Evolutionary conservation across 2,329 filamentous ascomycete species (phyloP), one percentile per base, ranked within the genome.

Genomic region (Botrytis elliptica): DNA sequence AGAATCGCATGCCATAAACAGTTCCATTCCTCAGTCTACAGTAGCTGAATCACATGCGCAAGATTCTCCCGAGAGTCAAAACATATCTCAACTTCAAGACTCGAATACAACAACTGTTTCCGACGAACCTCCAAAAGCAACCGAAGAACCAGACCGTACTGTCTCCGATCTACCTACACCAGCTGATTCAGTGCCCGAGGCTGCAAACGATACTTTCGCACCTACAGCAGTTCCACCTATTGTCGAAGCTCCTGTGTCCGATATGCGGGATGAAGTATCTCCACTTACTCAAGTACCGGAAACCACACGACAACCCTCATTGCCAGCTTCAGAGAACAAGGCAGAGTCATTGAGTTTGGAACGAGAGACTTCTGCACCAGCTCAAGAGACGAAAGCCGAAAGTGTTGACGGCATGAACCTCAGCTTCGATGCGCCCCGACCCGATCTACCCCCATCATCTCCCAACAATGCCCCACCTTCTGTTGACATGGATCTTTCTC

Each of bases 181-280:
- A 59, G 59, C 74, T 8, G 76, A 77, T 29, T 76, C 76, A 18
- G 75, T 76, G 4, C 76, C 79, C 25, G 77, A 79, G 3, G 73
- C 75, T 65, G 77, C 78, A 20, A 52, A 79, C 38, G 79, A 79
- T 49, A 71, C 73, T 29, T 46, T 76, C 14, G 75, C 75, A 14
- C 62, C 78, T 16, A 78, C 79, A 22, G 75, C 79, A 29, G 75
- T 81, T n/a, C 78, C 79, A 57, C 78, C 80, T 22, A 74, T 80
- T 14, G 75, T 82, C 36, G 79, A 81, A 29, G 77, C 79, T 64
- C 76, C 70, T 71, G 78, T 80, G 57, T 82, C 80, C 49, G 80
- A 81, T 75, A 73, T 81, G 38, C 72, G 79, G 73, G 75, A 81
- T 55, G 73, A 74, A 16, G 57, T 71, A 33, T 67, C 73, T n/a